Base-by-base conservation (phyloP, 768 basidiomycete species). In the Mycena maculata region DNA sequence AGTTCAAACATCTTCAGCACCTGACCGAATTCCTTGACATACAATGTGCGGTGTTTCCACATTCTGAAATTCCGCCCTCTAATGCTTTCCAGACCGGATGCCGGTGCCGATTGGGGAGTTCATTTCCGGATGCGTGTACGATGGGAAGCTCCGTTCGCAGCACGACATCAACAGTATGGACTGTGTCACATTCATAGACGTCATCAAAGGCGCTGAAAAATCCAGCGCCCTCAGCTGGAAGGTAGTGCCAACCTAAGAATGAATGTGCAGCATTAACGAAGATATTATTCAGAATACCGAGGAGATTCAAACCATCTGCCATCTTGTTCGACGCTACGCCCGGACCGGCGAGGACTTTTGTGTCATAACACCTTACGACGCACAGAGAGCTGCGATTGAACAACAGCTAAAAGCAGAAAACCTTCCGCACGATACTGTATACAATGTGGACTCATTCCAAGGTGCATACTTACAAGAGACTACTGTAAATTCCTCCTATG, bases 331-430 rank as follows among this genome's bases (percentile, higher is more conserved):
- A 28, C 71, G 76, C 18, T 85, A 84, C 64, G 65, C 74, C 27
- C n/a, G 23, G 33, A 27, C 44, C n/a, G 27, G 69, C 23, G 67
- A 50, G 28, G 71, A 84, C 0, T 86, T 84, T 55, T 82, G 82
- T 50, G 69, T 88, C 58, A 85, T 88, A 48, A 87, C 86, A 2
- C 86, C 85, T 0, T 88, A 88, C 62, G 87, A 87, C 65, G 83
- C 83, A 1, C 87, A 88, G 73, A 72, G 87, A 20, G 80, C 81
- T 0, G 50, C 60, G 15, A 61, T 61, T 33, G 50, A 61, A 52
- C 60, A n/a, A 16, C 60, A 53, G 39, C 60, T 53, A 31, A 39
- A 61, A 44, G 39, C 41, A 15, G 60, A 61, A 39, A 61, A 53
- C 16, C 60, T 61, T 33, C 50, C 60, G n/a, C 50, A 54, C 30